Conservation (phyloP, 1,284 basidiomycete genomes). For the Exobasidium rhododendri region DNA sequence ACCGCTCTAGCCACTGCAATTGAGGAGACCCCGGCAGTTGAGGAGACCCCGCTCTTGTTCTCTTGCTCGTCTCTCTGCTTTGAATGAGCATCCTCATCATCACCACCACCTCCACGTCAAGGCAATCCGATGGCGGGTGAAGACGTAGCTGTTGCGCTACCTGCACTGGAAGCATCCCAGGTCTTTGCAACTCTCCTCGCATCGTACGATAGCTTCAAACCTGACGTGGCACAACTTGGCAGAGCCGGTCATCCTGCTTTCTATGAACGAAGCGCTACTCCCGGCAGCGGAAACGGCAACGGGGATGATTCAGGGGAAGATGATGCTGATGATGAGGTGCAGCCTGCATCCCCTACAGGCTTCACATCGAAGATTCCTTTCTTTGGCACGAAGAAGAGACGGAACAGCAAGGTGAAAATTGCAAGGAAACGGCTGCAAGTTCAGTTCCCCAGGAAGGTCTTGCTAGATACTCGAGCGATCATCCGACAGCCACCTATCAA, state of each 20-base stretch:
- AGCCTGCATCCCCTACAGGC: neutral
- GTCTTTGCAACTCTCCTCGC: neutral
- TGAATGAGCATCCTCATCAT: too few species aligned
- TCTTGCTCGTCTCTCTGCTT: too few species aligned
- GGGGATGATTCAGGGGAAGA: neutral
- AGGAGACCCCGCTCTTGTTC: too few species aligned
- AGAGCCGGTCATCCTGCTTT: neutral
- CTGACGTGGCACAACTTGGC: neutral
- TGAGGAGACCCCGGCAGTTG: too few species aligned
- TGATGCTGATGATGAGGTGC: neutral
- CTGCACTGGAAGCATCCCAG: neutral
- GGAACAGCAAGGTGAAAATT: neutral
- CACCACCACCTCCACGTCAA: too few species aligned
- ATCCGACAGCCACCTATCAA: neutral
- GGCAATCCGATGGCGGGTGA: too few species aligned
- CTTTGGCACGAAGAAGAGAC: neutral
- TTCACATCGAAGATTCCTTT: neutral
- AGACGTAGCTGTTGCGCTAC: too few species aligned
- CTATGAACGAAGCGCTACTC: neutral
- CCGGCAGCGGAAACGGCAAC: too few species aligned
- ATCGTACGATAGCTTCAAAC: neutral
- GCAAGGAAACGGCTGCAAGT: neutral
- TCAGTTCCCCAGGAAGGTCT: neutral
- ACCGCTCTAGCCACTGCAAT: too few species aligned
- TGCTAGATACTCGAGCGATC: neutral